Conservation (phyloP, 306 rosid genomes). For the Pachyrhizus erosus region DNA sequence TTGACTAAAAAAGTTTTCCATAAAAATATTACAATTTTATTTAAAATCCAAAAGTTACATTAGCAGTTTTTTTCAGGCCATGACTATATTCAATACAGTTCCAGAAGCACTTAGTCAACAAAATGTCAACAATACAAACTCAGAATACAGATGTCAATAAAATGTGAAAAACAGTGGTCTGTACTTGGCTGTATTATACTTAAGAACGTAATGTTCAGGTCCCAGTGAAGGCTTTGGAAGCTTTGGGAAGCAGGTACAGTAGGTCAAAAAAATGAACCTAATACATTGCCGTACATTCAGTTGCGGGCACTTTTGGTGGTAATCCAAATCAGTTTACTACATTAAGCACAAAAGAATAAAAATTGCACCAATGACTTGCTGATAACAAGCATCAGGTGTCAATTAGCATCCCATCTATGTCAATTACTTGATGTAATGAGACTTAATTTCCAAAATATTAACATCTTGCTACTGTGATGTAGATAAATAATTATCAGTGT, state of each 20-base stretch:
- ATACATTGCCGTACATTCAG: not conserved
- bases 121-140: not conserved
- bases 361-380: slow-evolving; percentile 12
- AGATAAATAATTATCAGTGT: not conserved
- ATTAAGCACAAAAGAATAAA: not conserved
- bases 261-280: not conserved
- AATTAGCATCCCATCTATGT: not conserved
- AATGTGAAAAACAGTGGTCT: not conserved
- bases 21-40: not conserved
- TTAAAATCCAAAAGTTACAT: not conserved
- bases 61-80: not conserved
- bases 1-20: not conserved
- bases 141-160: not conserved
- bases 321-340: not conserved
- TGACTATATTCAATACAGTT: not conserved
- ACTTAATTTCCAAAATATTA: not conserved
- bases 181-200: not conserved
- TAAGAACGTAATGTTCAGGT: not conserved
- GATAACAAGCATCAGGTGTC: not conserved
- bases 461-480: not conserved
- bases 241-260: not conserved
- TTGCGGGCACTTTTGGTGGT: not conserved
- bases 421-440: not conserved
- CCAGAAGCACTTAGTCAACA: not conserved
- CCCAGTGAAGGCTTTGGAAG: not conserved